Conservation (phyloP, 164 flowering plant species). For the Vitis amurensis region DNA sequence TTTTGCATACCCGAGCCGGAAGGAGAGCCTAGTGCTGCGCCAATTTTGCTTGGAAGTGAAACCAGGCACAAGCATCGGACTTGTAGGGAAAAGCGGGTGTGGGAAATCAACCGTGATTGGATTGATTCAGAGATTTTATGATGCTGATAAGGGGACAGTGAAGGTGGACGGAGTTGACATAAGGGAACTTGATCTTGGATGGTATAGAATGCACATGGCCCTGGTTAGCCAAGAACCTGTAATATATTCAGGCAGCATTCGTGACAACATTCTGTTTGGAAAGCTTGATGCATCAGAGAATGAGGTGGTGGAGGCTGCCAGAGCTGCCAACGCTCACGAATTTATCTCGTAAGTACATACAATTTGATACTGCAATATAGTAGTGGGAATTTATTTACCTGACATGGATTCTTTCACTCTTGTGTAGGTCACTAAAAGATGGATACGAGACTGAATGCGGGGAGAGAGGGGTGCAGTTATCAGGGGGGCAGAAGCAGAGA, state of each 20-base stretch:
- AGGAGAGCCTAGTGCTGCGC: constrained; percentile 47
- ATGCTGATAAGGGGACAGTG: constrained; percentile 60
- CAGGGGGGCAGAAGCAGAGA: constrained; percentile 94
- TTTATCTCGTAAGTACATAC: constrained; percentile 80
- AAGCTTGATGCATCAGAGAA: constrained; percentile 72
- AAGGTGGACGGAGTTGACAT: constrained; percentile 78
- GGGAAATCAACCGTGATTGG: constrained; percentile 93
- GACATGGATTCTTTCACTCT: background rate
- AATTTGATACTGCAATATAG: too few relatives aligned
- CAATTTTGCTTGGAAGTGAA: constrained; percentile 72
- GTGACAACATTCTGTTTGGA: constrained; percentile 75
- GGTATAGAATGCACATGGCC: constrained; percentile 68
- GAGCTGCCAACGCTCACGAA: constrained; percentile 88
- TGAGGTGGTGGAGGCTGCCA: constrained; percentile 84
- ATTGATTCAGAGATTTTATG: constrained; percentile 78
- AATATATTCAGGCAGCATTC: constrained; percentile 73
- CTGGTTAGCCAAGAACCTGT: constrained; percentile 93
- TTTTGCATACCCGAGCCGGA: constrained; percentile 75
- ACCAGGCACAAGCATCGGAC: constrained; percentile 72
- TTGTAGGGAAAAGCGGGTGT: constrained; percentile 93
- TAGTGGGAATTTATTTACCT: too few relatives aligned
- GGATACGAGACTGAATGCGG: constrained; percentile 90
- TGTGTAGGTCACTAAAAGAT: constrained; percentile 65
- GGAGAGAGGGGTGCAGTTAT: constrained; percentile 84
- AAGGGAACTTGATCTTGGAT: constrained; percentile 60